These are phyloP conservation scores for Coemansia sp. DNA, from an alignment of 192 early-diverging fungal species.

Conservation along the genomic window DNA sequence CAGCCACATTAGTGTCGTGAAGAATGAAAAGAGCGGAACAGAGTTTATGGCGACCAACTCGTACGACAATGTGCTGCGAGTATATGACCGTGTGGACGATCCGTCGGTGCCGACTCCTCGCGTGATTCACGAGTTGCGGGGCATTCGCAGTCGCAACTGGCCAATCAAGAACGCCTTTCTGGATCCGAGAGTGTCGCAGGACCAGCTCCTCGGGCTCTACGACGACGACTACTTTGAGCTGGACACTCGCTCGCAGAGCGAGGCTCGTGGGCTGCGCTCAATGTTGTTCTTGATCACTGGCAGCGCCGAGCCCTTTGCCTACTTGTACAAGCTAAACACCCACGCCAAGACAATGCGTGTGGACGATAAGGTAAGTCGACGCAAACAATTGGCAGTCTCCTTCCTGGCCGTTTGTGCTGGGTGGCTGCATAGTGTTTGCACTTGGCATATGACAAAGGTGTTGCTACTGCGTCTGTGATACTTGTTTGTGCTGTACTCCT, in stretches of 20 bases:
- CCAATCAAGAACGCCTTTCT: conserved; percentile 90
- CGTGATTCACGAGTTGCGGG: conserved; percentile 81
- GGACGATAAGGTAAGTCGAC: conserved; percentile 52
- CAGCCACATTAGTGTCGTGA: conserved; percentile 52
- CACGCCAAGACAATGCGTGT: conserved; percentile 38
- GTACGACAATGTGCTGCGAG: conserved; percentile 93
- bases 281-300: conserved; percentile 65
- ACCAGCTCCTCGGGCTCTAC: conserved; percentile 52
- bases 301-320: conserved; percentile 68
- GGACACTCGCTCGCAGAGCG: conserved; percentile 52
- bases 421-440: not conserved
- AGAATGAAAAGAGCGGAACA: conserved; percentile 57
- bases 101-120: conserved; percentile 71
- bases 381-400: conserved; percentile 2
- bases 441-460: not conserved
- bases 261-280: conserved; percentile 46
- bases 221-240: conserved; percentile 55
- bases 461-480: conserved; percentile 1
- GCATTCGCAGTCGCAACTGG: conserved; percentile 94
- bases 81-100: conserved; percentile 87
- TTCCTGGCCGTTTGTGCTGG: not conserved
- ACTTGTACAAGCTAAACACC: conserved; percentile 59
- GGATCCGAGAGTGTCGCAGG: conserved; percentile 42
- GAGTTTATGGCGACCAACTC: conserved; percentile 89
- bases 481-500: not conserved